Evolutionary conservation across 306 rosid species (phyloP), one percentile per base, ranked within the genome.

Genomic region (Castanea crenata): DNA sequence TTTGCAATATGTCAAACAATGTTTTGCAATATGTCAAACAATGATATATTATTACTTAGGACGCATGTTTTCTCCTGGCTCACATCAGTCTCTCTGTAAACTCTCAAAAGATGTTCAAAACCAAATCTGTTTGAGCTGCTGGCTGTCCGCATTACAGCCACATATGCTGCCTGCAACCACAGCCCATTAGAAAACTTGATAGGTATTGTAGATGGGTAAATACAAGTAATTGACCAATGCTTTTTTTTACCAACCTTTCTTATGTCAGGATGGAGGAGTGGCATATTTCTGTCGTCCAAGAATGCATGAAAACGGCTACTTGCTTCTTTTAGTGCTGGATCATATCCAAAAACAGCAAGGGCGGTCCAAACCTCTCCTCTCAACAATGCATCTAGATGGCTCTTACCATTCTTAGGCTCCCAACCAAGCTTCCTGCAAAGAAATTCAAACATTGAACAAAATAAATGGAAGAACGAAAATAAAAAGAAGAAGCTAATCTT

Each of bases 31-130:
- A 59, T 19, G 78, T 49, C 51, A 19, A 55, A 56, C 55, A 34
- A 73, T 16, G 19, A 71, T 29, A 41, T 18, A 41, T 61, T 68
- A 59, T 86, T 91, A 95, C 99, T 77, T 81, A 95, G 85, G 87
- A 95, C 84, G 74, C 95, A 92, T 59, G 92, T 91, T 88, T 90
- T 95, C 90, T 95, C 98, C 88, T 90, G 93, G 84, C 97, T 91
- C 49, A 87, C 75, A 83, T 92, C 99, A 65, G 88, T 85, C 88
- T 95, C 99, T 80, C 93, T 87, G 58, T 95, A 95, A 44, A 95
- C 67, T 84, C 89, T 89, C 78, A 95, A 81, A 62, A 92, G 96
- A 57, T 92, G 86, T 74, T 92, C 99, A 78, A 85, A 91, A 74
- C 82, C 94, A 54, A 59, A 77, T 78, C 90, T 84, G 81, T 91